Evolutionary conservation across 2,329 filamentous ascomycete species (phyloP).

Genomic region (Metarhizium sp.): DNA sequence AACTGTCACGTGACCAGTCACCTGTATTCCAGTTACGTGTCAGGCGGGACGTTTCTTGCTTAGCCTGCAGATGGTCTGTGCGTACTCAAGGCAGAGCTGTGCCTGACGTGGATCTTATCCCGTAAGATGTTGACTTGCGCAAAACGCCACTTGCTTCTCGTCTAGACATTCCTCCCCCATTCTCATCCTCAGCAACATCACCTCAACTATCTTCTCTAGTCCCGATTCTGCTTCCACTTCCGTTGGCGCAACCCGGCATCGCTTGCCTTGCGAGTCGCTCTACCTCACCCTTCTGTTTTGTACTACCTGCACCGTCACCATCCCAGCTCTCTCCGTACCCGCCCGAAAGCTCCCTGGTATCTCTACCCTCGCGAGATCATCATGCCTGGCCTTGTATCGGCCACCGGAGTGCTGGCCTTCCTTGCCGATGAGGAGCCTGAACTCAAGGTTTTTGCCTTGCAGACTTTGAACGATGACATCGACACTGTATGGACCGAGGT

Average conservation of each 20-base stretch:
- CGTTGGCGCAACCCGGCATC: not conserved
- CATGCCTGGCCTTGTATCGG: conserved; percentile 92
- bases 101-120: conserved; percentile 36
- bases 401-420: conserved; percentile 90
- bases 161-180: not conserved
- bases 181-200: not conserved
- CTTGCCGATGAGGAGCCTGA: conserved; percentile 89
- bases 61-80: conserved; percentile 3
- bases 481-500: conserved; percentile 98
- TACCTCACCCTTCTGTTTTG: not conserved
- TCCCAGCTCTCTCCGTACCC: not conserved
- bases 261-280: too few species aligned
- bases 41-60: not conserved
- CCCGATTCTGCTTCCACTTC: not conserved
- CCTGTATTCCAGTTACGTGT: not conserved
- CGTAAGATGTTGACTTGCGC: conserved; percentile 10
- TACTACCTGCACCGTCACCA: not conserved
- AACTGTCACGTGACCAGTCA: conserved; percentile 2
- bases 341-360: not conserved
- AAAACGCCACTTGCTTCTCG: not conserved
- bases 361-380: conserved; percentile 12
- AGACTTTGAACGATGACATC: conserved; percentile 92
- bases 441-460: conserved; percentile 88
- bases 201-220: not conserved
- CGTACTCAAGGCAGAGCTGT: conserved; percentile 26